Evolutionary conservation across 192 early-diverging fungal genomes (phyloP), one percentile per base, ranked within the genome.

Genomic region (Backusella sp.): DNA sequence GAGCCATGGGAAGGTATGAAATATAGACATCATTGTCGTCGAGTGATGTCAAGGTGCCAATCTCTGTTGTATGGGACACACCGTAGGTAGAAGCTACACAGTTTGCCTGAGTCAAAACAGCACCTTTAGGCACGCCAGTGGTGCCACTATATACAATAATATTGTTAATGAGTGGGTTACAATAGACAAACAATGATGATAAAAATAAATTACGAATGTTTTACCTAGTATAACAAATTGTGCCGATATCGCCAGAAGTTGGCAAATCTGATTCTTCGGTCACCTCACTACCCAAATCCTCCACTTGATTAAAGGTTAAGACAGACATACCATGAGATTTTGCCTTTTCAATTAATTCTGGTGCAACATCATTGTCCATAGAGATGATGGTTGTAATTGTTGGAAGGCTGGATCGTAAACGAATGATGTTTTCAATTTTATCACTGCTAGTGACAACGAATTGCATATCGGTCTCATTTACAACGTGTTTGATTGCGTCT

Each of bases 1-100:
- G 97, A 15, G 97, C 94, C 69, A 97, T 85, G 12, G 96, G 96
- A 76, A 99, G 85, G 79, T 97, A 99, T 26, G 94, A 93, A 73
- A 96, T 85, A 56, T 91, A 86, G 6, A 87, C 77, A 77, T 93
- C 91, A 19, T 70, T 77, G 26, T 74, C 2, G 23, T 72, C 65
- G 23, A 81, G 68, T 6, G 36, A 36, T 14, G 80, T 76, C 53
- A 81, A 77, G 6, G 73, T 69, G 6, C 68, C 73, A 21, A 41
- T 49, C 4, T 77, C 66, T 34, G 76, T 76, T n/a, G 65, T 68
- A 11, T 72, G 67, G 28, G 70, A 72, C 6, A 66, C 76, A 71
- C 66, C 73, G 19, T 53, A 66, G 35, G 87, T 76, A 5, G 81
- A 78, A 12, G 90, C 79, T 72, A 91, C 78, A 44, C 94, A 86